Evolutionary conservation across 495 filamentous ascomycete genomes (phyloP).

Genomic region (Aspergillus nidulans): DNA sequence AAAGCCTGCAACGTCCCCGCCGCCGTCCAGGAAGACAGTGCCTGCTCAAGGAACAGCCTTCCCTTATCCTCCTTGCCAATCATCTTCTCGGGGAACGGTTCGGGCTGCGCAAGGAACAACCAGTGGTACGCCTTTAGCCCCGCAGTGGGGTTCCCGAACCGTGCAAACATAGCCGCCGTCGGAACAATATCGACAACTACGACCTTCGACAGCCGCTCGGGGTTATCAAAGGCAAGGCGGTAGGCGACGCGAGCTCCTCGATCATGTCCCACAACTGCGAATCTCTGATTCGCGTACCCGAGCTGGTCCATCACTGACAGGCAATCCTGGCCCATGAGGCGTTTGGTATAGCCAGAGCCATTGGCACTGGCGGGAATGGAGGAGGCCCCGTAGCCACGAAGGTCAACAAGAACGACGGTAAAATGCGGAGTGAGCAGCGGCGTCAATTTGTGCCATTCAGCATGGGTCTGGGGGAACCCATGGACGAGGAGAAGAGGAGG

Average conservation of each 20-base stretch:
- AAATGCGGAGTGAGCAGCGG: neutral
- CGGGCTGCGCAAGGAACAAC: neutral
- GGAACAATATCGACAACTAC: neutral
- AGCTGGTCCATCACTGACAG: neutral
- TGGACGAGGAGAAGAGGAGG: neutral
- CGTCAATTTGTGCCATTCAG: neutral
- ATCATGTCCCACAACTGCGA: neutral
- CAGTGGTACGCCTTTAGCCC: constrained; percentile 1
- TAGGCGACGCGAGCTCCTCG: neutral
- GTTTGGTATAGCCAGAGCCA: neutral
- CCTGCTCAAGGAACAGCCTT: neutral
- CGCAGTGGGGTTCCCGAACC: neutral
- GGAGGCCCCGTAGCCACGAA: neutral
- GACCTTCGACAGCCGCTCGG: neutral
- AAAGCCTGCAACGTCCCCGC: neutral
- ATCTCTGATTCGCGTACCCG: neutral
- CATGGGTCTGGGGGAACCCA: constrained; percentile 1
- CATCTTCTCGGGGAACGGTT: neutral
- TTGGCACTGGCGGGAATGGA: neutral
- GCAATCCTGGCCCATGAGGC: neutral
- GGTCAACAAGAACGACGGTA: neutral
- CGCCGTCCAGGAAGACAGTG: neutral
- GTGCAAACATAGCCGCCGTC: neutral
- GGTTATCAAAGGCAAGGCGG: neutral
- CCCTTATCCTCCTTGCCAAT: neutral